phyloP scores from a whole-genome alignment of 805 yeast species.

The Monosporozyma servazzii region DNA sequence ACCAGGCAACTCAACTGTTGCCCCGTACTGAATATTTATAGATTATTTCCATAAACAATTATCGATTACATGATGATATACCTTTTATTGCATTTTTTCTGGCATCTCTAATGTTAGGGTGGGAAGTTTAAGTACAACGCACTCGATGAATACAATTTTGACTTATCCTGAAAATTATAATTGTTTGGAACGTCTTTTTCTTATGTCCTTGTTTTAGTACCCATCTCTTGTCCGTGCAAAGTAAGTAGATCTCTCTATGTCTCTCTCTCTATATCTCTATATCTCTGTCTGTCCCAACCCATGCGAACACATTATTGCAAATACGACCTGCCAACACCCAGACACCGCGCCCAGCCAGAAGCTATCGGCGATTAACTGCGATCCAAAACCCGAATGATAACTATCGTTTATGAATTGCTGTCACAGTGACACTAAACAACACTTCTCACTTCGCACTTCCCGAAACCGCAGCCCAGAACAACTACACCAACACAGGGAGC shows the following conservation, averaged over 20 bases:
- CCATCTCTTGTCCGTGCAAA: too few species aligned
- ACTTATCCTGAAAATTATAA: slow-evolving; percentile 26
- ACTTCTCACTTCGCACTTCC: too few species aligned
- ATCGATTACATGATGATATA: slow-evolving; percentile 10
- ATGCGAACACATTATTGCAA: too few species aligned
- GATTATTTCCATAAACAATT: neutral
- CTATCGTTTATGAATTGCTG: neutral
- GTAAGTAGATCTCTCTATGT: too few species aligned
- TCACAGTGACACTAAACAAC: neutral
- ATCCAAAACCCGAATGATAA: neutral
- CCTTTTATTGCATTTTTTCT: slow-evolving; percentile 48
- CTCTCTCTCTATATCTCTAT: too few species aligned
- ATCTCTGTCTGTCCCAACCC: too few species aligned
- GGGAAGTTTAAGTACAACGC: slow-evolving; percentile 38
- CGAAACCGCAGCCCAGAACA: too few species aligned
- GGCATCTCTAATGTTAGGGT: slow-evolving; percentile 91
- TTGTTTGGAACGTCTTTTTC: neutral
- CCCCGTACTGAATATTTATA: neutral
- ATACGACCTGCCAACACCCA: too few species aligned
- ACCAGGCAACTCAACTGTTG: neutral
- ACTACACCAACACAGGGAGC: too few species aligned
- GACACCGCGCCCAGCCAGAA: too few species aligned
- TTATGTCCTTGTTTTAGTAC: neutral
- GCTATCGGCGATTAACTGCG: neutral
- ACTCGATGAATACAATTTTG: slow-evolving; percentile 75